Evolutionary conservation across 495 filamentous ascomycete genomes (phyloP).

Genomic region (Durotheca rogersii): DNA sequence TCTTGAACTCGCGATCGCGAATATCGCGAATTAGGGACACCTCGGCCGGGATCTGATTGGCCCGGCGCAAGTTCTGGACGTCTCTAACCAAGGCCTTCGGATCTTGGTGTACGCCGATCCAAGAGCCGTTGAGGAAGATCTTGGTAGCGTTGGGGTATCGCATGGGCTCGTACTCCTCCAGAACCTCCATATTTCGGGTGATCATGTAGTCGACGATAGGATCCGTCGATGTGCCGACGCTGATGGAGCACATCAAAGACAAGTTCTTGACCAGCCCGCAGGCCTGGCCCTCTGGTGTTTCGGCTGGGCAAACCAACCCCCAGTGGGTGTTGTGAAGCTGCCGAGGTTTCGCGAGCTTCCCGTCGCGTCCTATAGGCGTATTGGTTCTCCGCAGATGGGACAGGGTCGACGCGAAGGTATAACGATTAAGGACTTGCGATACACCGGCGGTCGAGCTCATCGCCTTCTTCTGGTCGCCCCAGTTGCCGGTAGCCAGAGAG

Average conservation of each 20-base stretch:
- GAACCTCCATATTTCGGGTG: constrained; percentile 86
- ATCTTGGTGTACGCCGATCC: constrained; percentile 89
- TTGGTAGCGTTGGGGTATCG: constrained; percentile 91
- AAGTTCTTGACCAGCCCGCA: constrained; percentile 98
- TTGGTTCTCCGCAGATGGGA: constrained; percentile 97
- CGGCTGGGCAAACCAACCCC: constrained; percentile 95
- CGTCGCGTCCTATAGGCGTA: constrained; percentile 94
- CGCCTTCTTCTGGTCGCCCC: constrained; percentile 99
- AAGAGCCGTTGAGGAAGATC: constrained; percentile 95
- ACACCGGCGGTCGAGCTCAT: constrained; percentile 91
- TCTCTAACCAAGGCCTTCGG: constrained; percentile 75
- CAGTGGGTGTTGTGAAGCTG: constrained; percentile 99
- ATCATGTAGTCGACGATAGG: constrained; percentile 95
- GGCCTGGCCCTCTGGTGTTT: constrained; percentile 97
- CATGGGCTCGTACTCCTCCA: constrained; percentile 93
- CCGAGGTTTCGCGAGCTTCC: constrained; percentile 96
- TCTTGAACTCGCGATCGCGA: constrained; percentile 94
- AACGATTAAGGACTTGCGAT: constrained; percentile 96
- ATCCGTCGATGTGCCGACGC: constrained; percentile 83
- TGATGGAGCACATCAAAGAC: constrained; percentile 97
- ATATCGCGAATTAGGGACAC: constrained; percentile 94
- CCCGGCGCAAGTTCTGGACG: constrained; percentile 74
- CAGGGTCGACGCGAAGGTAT: constrained; percentile 93
- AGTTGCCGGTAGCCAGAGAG: constrained; percentile 97
- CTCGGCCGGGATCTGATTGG: constrained; percentile 77